These are phyloP conservation scores for Themeda triandra DNA, from an alignment of 176 grass and related monocot genomes.

Conservation along the genomic window DNA sequence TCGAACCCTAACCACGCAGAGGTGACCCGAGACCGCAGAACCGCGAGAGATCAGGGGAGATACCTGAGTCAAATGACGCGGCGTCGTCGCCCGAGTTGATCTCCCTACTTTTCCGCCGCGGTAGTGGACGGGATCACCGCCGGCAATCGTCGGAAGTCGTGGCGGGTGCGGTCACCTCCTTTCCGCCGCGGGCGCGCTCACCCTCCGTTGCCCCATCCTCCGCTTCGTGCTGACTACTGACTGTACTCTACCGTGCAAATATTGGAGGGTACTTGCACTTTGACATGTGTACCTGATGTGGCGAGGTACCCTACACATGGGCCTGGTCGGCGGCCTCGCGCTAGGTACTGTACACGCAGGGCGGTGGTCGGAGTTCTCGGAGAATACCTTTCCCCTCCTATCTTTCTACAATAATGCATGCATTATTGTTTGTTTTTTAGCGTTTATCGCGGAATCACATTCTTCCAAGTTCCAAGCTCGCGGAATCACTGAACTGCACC, in stretches of 20 bases:
- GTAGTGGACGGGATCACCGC: too few species aligned
- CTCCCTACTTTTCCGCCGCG: too few species aligned
- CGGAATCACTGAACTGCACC: not conserved
- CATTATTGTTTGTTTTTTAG: not conserved
- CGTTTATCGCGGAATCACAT: slow-evolving; percentile 9
- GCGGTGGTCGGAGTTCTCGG: not conserved
- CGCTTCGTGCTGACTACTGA: not conserved
- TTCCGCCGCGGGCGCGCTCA: too few species aligned
- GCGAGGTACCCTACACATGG: slow-evolving; percentile 18
- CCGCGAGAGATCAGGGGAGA: too few species aligned
- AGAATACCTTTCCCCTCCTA: not conserved
- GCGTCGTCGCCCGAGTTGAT: too few species aligned
- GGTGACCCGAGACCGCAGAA: too few species aligned
- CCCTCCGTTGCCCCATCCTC: too few species aligned
- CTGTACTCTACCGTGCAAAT: too few species aligned
- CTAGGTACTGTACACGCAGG: not conserved
- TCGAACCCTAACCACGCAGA: too few species aligned
- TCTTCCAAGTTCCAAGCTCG: not conserved
- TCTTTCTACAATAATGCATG: not conserved
- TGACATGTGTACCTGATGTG: slow-evolving; percentile 29
- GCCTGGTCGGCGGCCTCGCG: not conserved
- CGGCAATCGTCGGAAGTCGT: too few species aligned
- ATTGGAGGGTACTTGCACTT: not conserved
- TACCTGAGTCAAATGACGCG: too few species aligned
- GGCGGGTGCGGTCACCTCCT: too few species aligned